Base-by-base conservation (phyloP, 2,329 filamentous ascomycete species). In the Gyromitra esculenta region DNA sequence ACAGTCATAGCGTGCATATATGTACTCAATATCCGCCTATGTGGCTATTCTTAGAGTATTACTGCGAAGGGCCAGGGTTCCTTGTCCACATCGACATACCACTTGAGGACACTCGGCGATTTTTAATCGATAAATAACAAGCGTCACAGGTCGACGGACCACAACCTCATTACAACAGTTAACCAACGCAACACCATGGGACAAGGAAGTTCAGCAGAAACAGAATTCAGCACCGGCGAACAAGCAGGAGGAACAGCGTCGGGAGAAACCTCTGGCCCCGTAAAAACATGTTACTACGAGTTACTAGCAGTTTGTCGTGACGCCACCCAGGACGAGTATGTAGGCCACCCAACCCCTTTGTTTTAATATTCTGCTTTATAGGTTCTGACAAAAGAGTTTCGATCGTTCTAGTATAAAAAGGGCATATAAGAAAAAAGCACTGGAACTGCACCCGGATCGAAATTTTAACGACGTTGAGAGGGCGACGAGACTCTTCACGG, bases 391-490 rank as follows among this genome's bases (percentile, higher is more conserved):
- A 41, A 59, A 21, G 18, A 65, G 15, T 57, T 4, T 18, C 15
- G 41, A 25, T 68, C 25, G 9, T 13, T 15, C 11, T 54, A 95
- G 92, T 79, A 94, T 99, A 82, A 97, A 97, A 82, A 97, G 93
- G 82, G 94, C 94, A 13, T 99, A 99, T 84, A 90, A 93, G 79
- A 90, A 86, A 77, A 97, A 95, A 83, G 96, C 96, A 0, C 89
- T 99, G 63, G 94, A 97, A 83, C 87, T 98, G 8, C 96, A 99
- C 83, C 96, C 96, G 0, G 96, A 99, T 84, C 92, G 94, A 80
- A 99, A 99, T 83, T 91, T 92, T 83, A 91, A 92, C 81, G 91
- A 97, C 82, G 90, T 91, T 77, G 93, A 96, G 81, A 88, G 90
- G 78, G 91, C 95, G 1, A 99, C 96, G 0, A 88, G 87, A 79